These are phyloP conservation scores for Colletotrichum cordylinicola DNA, from an alignment of 2,329 filamentous ascomycete genomes.

Conservation along the genomic window DNA sequence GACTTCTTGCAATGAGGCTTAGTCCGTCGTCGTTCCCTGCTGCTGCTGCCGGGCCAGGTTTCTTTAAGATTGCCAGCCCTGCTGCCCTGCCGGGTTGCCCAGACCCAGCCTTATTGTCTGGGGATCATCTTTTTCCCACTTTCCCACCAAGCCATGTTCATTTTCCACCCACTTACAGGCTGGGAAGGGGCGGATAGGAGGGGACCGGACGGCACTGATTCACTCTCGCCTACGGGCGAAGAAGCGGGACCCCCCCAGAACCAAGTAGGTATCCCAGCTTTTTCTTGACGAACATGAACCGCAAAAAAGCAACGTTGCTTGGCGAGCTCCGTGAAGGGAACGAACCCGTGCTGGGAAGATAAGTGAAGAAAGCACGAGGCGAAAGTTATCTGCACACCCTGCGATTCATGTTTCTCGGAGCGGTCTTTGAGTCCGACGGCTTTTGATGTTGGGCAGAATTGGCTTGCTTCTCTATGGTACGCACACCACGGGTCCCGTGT, in stretches of 20 bases:
- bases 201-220: background rate
- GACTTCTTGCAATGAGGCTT: background rate
- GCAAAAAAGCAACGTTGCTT: slow-evolving; percentile 4
- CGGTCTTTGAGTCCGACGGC: background rate
- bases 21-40: background rate
- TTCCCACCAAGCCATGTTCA: background rate
- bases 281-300: background rate
- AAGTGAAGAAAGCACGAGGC: background rate
- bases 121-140: background rate
- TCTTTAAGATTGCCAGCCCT: background rate
- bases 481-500: background rate
- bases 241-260: background rate
- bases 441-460: background rate
- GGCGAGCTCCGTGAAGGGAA: background rate
- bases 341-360: background rate
- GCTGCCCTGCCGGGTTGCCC: background rate
- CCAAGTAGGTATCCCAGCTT: background rate
- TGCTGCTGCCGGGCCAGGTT: background rate
- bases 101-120: background rate
- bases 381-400: background rate
- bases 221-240: background rate
- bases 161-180: background rate
- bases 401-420: background rate
- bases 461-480: background rate
- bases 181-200: background rate